Percentiles rank a stretch among this genome's conserved stretches.
Evolutionary conservation across 352 stramenopile species (phyloP).

Genomic region (Phytophthora hybrid): DNA sequence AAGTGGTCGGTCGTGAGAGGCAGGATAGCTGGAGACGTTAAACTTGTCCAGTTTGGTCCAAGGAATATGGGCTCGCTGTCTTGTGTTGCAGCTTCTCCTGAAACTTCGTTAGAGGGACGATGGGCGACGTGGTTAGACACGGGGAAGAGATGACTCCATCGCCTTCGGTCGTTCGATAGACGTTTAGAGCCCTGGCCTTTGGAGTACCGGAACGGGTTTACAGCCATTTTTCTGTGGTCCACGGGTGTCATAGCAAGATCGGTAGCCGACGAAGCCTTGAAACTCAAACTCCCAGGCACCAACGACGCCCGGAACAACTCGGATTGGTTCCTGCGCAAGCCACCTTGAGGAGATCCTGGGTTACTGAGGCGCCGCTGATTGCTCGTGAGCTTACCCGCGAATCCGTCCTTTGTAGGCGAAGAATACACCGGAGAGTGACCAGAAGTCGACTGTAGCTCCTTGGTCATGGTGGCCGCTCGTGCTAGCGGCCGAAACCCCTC

Average conservation of each 20-base stretch:
- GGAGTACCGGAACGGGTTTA: conserved; percentile 66
- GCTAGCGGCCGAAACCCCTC: conserved; percentile 40
- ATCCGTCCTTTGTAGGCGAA: conserved; percentile 21
- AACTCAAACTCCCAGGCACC: conserved; percentile 29
- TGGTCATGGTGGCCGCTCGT: conserved; percentile 43
- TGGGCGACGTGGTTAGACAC: conserved; percentile 34
- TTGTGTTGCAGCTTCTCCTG: conserved; percentile 18
- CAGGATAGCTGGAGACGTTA: conserved; percentile 95
- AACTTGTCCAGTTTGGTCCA: conserved; percentile 97
- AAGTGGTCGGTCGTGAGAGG: conserved; percentile 92
- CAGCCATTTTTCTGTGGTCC: conserved; percentile 20
- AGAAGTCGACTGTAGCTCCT: conserved; percentile 26
- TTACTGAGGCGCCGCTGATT: conserved; percentile 37
- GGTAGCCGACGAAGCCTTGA: conserved; percentile 31
- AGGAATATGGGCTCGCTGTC: conserved; percentile 54
- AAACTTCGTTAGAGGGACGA: conserved; percentile 9
- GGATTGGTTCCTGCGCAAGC: conserved; percentile 45
- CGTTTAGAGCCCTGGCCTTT: conserved; percentile 43
- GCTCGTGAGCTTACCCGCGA: conserved; percentile 13
- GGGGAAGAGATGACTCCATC: conserved; percentile 98
- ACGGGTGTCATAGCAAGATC: conserved; percentile 8
- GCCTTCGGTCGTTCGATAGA: conserved; percentile 88
- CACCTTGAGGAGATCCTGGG: conserved; percentile 29
- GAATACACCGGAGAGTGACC: conserved; percentile 20
- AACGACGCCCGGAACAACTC: conserved; percentile 40